These are phyloP conservation scores for Epichloe bromicola DNA, from an alignment of 2,329 filamentous ascomycete species.

Conservation along the genomic window DNA sequence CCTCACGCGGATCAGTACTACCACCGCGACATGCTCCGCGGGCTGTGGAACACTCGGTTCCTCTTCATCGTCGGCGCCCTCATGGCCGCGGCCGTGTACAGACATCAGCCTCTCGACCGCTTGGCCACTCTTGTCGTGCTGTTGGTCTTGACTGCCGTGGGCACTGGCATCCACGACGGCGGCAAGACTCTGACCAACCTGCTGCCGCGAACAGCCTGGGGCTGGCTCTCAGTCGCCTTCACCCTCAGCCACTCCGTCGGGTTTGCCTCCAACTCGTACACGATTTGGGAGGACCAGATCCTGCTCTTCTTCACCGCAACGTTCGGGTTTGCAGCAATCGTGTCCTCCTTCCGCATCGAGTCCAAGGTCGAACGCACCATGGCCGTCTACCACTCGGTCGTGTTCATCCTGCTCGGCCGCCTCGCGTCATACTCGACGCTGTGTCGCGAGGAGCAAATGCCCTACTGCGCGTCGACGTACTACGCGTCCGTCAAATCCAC, in stretches of 20 bases:
- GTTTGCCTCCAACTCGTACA: slow-evolving; percentile 96
- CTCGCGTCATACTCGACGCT: slow-evolving; percentile 78
- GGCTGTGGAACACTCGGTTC: slow-evolving; percentile 22
- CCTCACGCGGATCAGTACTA: slow-evolving; percentile 25
- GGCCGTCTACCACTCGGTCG: slow-evolving; percentile 70
- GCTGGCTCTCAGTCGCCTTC: slow-evolving; percentile 71
- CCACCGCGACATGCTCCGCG: slow-evolving; percentile 22
- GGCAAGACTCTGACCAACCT: slow-evolving; percentile 37
- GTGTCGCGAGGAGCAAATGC: slow-evolving; percentile 97
- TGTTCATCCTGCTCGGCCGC: slow-evolving; percentile 69
- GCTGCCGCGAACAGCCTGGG: slow-evolving; percentile 68
- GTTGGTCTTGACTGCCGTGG: slow-evolving; percentile 27
- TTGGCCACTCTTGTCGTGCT: slow-evolving; percentile 26
- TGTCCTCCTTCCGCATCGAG: slow-evolving; percentile 63
- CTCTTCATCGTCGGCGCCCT: slow-evolving; percentile 18
- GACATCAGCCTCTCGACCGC: slow-evolving; percentile 19
- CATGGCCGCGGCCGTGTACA: slow-evolving; percentile 18
- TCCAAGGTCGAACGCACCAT: slow-evolving; percentile 55
- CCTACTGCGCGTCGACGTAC: slow-evolving; percentile 88
- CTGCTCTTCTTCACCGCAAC: slow-evolving; percentile 82
- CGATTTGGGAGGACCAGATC: slow-evolving; percentile 96
- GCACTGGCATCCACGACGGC: slow-evolving; percentile 27
- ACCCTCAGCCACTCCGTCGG: slow-evolving; percentile 81
- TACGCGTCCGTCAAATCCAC: slow-evolving; percentile 87
- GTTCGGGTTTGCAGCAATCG: slow-evolving; percentile 64